phyloP scores from a whole-genome alignment of 768 basidiomycete species.

The Rubroboletus satanas region DNA sequence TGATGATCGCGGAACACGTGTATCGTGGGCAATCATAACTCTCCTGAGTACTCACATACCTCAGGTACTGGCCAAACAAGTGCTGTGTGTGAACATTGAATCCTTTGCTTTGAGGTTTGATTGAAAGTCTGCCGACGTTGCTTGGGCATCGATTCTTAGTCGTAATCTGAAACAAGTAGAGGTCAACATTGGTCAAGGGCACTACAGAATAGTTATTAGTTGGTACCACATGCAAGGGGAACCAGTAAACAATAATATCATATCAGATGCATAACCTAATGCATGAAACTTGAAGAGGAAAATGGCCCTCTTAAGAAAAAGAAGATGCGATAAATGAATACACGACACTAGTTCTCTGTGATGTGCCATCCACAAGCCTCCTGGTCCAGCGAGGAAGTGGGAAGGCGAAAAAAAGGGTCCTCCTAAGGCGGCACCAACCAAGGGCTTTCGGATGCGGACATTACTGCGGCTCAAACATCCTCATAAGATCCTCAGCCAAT shows the following conservation, averaged over 20 bases:
- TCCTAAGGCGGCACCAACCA: background rate
- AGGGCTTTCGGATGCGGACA: background rate
- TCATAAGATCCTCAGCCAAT: constrained; percentile 6
- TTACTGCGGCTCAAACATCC: background rate
- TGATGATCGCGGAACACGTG: background rate
- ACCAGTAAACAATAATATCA: background rate
- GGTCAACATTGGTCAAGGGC: background rate
- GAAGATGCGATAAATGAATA: background rate
- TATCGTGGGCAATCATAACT: background rate
- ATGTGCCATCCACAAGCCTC: background rate
- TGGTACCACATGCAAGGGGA: background rate
- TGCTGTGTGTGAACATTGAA: background rate
- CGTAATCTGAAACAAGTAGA: background rate
- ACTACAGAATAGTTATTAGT: background rate
- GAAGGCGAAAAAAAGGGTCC: background rate
- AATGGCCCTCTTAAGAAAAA: no score
- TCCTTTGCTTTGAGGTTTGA: background rate
- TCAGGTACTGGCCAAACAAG: background rate
- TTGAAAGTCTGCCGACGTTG: background rate
- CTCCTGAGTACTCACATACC: background rate
- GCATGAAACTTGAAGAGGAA: background rate
- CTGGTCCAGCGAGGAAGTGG: background rate
- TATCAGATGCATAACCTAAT: background rate
- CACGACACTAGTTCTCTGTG: background rate
- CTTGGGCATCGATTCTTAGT: background rate